Base-by-base conservation (phyloP, 1,284 basidiomycete genomes). In the Microbotryum scabiosae region DNA sequence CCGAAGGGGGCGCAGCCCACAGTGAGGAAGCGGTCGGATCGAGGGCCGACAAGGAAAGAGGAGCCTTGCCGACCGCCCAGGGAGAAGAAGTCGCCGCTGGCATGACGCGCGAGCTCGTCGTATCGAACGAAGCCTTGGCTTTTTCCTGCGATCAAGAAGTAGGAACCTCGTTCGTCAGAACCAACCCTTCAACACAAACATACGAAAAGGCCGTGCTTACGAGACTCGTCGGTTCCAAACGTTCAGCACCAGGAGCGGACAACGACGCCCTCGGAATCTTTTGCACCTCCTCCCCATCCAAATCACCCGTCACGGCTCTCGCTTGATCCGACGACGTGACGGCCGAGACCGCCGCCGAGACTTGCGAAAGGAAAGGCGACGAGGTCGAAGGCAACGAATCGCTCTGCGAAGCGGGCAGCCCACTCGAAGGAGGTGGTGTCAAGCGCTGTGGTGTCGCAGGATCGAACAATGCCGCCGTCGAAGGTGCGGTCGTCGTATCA, bases 281-380 rank as follows among this genome's bases (percentile, higher is more conserved):
- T 46, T 61, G 58, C 26, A 68, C 54, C 43, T 78, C 80, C 61
- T 87, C 85, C 20, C 62, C 61, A 30, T 71, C 67, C 59, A 89
- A 71, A 73, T 89, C 87, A 71, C 86, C 88, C 56, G 77, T 80
- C 46, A 89, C 85, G 8, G 30, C 30, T 9, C 30, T 30, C 30
- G 30, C 10, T 30, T 9, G 57, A 44, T 8, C 59, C 30, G n/a
- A 47, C 50, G 46, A 54, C 50, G 47, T 25, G 51, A 25, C 20
- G 51, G 51, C 26, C 51, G 25, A 28, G 7, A 49, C 47, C 4
- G 36, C 36, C 36, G 36, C 36, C 36, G 36, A 41, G 36, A 41
- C 36, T 41, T 41, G 36, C 36, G 36, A 41, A 41, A 41, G 36
- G 16, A 41, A 41, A 41, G 36, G 36, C 16, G 14, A 12, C 36